Evolutionary conservation across 1,139 yeast species (phyloP).

Genomic region (Debaryomycetaceae sp.): DNA sequence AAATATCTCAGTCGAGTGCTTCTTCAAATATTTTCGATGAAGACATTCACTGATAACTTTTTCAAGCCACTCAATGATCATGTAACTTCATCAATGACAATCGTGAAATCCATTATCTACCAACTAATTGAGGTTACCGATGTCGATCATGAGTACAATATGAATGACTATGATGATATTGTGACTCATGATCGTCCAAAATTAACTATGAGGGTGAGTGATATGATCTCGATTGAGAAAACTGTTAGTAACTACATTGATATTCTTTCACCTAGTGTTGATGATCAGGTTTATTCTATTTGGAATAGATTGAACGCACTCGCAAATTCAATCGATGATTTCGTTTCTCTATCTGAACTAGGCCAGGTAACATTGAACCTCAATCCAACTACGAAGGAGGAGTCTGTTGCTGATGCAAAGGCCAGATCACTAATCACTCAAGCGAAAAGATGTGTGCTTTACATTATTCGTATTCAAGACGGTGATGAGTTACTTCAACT

Average conservation of each 20-base stretch:
- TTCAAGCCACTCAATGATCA: slow-evolving; percentile 80
- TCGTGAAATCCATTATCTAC: slow-evolving; percentile 42
- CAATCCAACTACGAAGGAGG: slow-evolving; percentile 51
- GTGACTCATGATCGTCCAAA: slow-evolving; percentile 65
- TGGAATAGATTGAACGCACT: slow-evolving; percentile 29
- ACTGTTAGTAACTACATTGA: slow-evolving; percentile 54
- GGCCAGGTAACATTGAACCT: slow-evolving; percentile 39
- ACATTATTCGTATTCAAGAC: slow-evolving; percentile 78
- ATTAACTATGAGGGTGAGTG: slow-evolving; percentile 59
- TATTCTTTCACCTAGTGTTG: slow-evolving; percentile 43
- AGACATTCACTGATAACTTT: slow-evolving; percentile 68
- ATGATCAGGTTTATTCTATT: slow-evolving; percentile 56
- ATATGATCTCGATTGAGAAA: slow-evolving; percentile 61
- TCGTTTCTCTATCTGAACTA: slow-evolving; percentile 39
- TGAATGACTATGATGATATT: slow-evolving; percentile 70
- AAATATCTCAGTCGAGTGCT: slow-evolving; percentile 57
- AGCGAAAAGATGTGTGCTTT: slow-evolving; percentile 76
- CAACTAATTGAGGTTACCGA: slow-evolving; percentile 54
- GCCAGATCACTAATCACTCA: slow-evolving; percentile 63
- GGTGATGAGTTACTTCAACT: slow-evolving; percentile 72
- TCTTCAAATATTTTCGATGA: slow-evolving; percentile 64
- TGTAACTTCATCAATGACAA: slow-evolving; percentile 48
- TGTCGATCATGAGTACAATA: slow-evolving; percentile 58
- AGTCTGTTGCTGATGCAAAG: slow-evolving; percentile 42
- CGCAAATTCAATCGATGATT: slow-evolving; percentile 36